Base-by-base conservation (phyloP, 257 asterid species). In the Cruciata laevipes region DNA sequence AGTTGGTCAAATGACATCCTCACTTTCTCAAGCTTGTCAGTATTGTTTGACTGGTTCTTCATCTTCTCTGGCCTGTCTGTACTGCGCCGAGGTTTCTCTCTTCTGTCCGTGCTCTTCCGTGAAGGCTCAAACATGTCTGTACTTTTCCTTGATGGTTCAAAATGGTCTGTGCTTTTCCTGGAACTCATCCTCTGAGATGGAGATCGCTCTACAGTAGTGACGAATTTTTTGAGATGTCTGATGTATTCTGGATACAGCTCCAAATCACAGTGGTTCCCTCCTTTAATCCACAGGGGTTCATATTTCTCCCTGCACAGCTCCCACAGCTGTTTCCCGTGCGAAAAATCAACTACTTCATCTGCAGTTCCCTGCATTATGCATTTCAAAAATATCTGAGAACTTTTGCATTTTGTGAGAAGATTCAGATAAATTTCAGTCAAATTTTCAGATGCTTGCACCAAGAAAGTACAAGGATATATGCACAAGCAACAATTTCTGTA, bases 261-360 rank as follows among this genome's bases (percentile, higher is more conserved):
- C 38, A 90, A 78, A 75, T 90, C 79, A 77, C 97, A 87, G 80
- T 90, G 97, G 66, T 74, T 86, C 17, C 97, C 97, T 64, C 97
- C 95, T 76, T 87, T 82, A 31, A 90, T 84, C 97, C 97, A 90
- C 33, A 90, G 75, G 10, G 97, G 97, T 32, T 90, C 97, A n/a
- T 86, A 88, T 73, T 87, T 90, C 71, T 84, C 88, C 63, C 84
- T 90, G 62, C 97, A 88, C 62, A 88, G 89, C 63, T 88, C 95
- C 95, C 92, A 90, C 11, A 88, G 92, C 72, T 88, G 95, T 81
- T 90, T 86, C 20, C 96, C 97, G 6, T 90, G 97, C 17, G 97
- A 88, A 57, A 80, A 83, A 75, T 90, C 89, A 23, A 90, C 97
- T 61, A 90, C 97, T 76, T 90, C 97, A 73, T 90, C 97, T 13